A percentile compares a stretch with the other conserved stretches of the same genome.
These are phyloP conservation scores for Crithidia sp. DNA, from an alignment of 208 protist genomes.

Conservation along the genomic window DNA sequence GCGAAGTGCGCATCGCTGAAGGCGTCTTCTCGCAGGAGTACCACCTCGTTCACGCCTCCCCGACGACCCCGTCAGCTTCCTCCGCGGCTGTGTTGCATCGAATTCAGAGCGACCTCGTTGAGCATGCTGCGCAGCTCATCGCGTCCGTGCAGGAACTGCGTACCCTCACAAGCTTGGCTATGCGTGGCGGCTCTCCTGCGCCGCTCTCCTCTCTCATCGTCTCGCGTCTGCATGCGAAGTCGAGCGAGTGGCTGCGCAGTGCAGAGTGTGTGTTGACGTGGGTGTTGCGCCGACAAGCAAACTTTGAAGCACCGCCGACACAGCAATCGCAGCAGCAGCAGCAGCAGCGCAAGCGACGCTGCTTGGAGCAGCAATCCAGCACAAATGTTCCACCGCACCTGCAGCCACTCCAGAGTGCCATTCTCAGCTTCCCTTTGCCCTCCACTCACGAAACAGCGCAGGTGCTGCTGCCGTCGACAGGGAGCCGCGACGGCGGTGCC, in stretches of 20 bases:
- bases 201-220: conserved; percentile 10
- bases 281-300: conserved; percentile 30
- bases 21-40: conserved; percentile 30
- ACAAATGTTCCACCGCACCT: not conserved
- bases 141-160: conserved; percentile 31
- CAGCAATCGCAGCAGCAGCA: conserved; percentile 13
- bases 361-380: conserved; percentile 14
- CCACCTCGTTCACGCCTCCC: not conserved
- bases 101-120: conserved; percentile 15
- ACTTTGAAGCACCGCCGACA: conserved; percentile 7
- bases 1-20: conserved; percentile 34
- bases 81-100: not conserved
- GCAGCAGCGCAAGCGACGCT: conserved; percentile 33
- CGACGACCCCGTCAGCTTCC: not conserved
- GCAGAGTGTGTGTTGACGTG: conserved; percentile 38
- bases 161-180: not conserved
- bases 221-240: conserved; percentile 10
- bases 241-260: conserved; percentile 30
- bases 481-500: not conserved
- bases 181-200: not conserved
- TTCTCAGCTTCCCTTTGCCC: conserved; percentile 6
- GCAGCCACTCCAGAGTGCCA: conserved; percentile 13
- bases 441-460: not conserved
- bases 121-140: conserved; percentile 21
- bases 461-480: not conserved